Conservation (phyloP, 2,329 filamentous ascomycete species). For the Chaetomiaceae sp. region DNA sequence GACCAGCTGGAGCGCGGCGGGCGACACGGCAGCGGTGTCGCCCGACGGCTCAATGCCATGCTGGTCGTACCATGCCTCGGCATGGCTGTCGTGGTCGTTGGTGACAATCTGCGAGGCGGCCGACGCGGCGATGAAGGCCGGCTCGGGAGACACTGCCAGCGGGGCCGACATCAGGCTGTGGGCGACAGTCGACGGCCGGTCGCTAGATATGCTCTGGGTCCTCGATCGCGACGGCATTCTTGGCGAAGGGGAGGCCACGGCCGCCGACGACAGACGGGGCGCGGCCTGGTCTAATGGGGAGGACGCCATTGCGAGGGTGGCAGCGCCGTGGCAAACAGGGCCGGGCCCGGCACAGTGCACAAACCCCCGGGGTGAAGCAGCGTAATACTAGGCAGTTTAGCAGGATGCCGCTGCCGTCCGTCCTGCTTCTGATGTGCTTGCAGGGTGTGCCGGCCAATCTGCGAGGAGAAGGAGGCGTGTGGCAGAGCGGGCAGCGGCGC, state of each 20-base stretch:
- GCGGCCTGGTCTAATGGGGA: constrained; percentile 21
- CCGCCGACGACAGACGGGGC: constrained; percentile 26
- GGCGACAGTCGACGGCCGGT: constrained; percentile 57
- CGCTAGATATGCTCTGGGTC: constrained; percentile 63
- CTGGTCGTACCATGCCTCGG: constrained; percentile 63
- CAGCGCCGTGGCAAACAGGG: constrained; percentile 2
- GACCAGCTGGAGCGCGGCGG: constrained; percentile 66
- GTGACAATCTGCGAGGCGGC: constrained; percentile 90
- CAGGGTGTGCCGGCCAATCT: constrained; percentile 15
- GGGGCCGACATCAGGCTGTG: constrained; percentile 61
- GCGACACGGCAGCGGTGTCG: constrained; percentile 66
- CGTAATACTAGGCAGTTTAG: neutral
- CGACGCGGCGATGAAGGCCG: constrained; percentile 80
- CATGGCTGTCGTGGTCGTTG: constrained; percentile 73
- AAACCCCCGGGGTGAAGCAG: neutral
- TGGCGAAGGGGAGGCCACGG: constrained; percentile 24
- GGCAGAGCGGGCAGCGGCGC: constrained; percentile 13
- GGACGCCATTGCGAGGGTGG: constrained; percentile 20
- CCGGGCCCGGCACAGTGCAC: constrained; percentile 2
- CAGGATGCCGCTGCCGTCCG: neutral
- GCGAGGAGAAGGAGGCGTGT: constrained; percentile 11
- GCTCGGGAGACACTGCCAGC: constrained; percentile 62
- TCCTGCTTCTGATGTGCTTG: constrained; percentile 7
- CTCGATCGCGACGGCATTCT: constrained; percentile 36
- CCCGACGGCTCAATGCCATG: constrained; percentile 58